These are phyloP conservation scores for Macrolepiota dolichaula DNA, from an alignment of 768 basidiomycete genomes.

Conservation along the genomic window DNA sequence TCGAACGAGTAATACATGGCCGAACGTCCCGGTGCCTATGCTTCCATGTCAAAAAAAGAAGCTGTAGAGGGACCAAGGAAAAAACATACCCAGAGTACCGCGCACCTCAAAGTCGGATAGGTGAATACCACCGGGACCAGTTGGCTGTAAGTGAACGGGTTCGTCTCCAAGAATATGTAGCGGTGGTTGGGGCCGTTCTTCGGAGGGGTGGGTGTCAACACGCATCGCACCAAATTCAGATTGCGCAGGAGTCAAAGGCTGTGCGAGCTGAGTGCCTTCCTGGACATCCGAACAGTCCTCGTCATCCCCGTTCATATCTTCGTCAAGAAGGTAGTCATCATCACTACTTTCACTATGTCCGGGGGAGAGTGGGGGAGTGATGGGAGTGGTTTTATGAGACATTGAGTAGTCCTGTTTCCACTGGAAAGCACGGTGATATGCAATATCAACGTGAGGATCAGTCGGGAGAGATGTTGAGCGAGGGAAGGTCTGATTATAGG, in stretches of 20 bases:
- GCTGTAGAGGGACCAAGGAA: constrained; percentile 4
- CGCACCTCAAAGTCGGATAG: constrained; percentile 80
- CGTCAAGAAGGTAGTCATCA: constrained; percentile 12
- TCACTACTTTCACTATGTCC: constrained; percentile 10
- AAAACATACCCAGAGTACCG: constrained; percentile 40
- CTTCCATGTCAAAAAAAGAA: neutral
- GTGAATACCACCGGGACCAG: constrained; percentile 56
- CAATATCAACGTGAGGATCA: constrained; percentile 5
- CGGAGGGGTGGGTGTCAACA: constrained; percentile 2
- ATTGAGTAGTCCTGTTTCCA: neutral
- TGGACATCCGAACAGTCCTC: constrained; percentile 3
- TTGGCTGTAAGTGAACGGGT: constrained; percentile 54
- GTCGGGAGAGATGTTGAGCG: constrained; percentile 30
- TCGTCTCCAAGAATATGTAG: constrained; percentile 68
- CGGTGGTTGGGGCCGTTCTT: constrained; percentile 30
- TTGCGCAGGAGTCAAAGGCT: constrained; percentile 10
- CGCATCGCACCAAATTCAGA: constrained; percentile 10
- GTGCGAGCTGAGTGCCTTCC: neutral
- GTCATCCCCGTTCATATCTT: constrained; percentile 8
- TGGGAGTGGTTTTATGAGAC: constrained; percentile 10
- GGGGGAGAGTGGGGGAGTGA: constrained; percentile 17
- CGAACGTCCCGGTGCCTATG: constrained; percentile 94
- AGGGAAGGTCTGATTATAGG: constrained; percentile 19
- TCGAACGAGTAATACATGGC: constrained; percentile 86
- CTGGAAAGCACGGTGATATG: neutral